Percentiles rank a stretch among this genome's conserved stretches.
Evolutionary conservation across 805 yeast genomes (phyloP).

Genomic region (Candida chauliodis): DNA sequence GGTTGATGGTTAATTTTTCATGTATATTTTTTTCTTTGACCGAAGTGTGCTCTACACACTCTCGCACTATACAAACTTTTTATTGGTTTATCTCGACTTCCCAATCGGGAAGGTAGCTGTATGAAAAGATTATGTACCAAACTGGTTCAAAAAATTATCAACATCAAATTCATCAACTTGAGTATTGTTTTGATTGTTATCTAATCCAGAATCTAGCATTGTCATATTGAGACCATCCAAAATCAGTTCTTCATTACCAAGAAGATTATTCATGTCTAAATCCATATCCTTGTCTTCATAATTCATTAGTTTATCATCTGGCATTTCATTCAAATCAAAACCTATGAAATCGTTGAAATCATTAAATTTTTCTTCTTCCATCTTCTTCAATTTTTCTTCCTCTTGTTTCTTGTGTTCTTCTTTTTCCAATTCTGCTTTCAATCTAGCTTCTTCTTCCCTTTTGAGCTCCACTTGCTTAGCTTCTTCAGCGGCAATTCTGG

Average conservation of each 20-base stretch:
- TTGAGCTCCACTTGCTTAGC: constrained; percentile 13
- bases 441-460: constrained; percentile 17
- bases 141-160: constrained; percentile 41
- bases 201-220: constrained; percentile 29
- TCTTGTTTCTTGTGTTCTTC: constrained; percentile 12
- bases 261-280: constrained; percentile 27
- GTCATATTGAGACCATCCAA: constrained; percentile 42
- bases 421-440: neutral
- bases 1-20: constrained; percentile 7
- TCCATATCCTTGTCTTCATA: constrained; percentile 8
- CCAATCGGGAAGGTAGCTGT: constrained; percentile 19
- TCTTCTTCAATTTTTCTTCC: constrained; percentile 9
- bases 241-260: constrained; percentile 39
- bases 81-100: constrained; percentile 19
- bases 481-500: constrained; percentile 13
- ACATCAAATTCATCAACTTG: constrained; percentile 41
- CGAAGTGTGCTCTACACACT: constrained; percentile 5
- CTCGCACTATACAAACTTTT: constrained; percentile 1
- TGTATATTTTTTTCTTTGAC: constrained; percentile 5
- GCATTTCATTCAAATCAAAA: constrained; percentile 12
- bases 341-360: constrained; percentile 17
- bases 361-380: constrained; percentile 10
- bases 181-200: constrained; percentile 7
- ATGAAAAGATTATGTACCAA: constrained; percentile 24
- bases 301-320: constrained; percentile 3